These are phyloP conservation scores for Tolypocladium inflatum DNA, from an alignment of 2,329 filamentous ascomycete species.

Conservation along the genomic window DNA sequence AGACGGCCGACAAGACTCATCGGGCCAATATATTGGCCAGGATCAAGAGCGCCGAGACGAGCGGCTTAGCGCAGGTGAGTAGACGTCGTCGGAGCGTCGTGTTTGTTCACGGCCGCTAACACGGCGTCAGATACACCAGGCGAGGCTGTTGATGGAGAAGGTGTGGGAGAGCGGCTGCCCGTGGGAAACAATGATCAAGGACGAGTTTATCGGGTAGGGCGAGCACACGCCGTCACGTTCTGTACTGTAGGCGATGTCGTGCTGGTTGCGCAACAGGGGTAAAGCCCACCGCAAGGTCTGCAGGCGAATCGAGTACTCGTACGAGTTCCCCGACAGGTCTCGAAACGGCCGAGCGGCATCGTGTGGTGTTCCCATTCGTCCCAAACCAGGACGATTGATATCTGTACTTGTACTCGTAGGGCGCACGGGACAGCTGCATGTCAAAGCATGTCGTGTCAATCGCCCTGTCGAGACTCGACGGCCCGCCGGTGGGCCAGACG, in stretches of 20 bases:
- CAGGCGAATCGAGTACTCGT: not conserved
- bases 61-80: constrained; percentile 66
- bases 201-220: constrained; percentile 56
- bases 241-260: not conserved
- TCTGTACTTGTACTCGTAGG: too few species aligned
- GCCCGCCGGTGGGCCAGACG: not conserved
- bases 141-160: constrained; percentile 55
- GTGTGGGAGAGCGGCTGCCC: constrained; percentile 59
- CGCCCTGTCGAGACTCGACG: not conserved
- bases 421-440: not conserved
- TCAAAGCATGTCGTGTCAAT: not conserved
- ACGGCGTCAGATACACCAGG: constrained; percentile 40
- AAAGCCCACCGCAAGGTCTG: not conserved
- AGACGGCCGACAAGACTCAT: constrained; percentile 48
- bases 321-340: not conserved
- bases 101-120: not conserved
- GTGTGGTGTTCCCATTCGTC: not conserved
- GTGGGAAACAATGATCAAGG: constrained; percentile 59
- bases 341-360: not conserved
- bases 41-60: constrained; percentile 57
- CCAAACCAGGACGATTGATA: not conserved
- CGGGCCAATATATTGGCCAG: constrained; percentile 54
- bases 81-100: not conserved
- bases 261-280: not conserved
- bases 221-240: not conserved